phyloP scores from a whole-genome alignment of 805 yeast species.

The Tetrapisispora namnaoensis region DNA sequence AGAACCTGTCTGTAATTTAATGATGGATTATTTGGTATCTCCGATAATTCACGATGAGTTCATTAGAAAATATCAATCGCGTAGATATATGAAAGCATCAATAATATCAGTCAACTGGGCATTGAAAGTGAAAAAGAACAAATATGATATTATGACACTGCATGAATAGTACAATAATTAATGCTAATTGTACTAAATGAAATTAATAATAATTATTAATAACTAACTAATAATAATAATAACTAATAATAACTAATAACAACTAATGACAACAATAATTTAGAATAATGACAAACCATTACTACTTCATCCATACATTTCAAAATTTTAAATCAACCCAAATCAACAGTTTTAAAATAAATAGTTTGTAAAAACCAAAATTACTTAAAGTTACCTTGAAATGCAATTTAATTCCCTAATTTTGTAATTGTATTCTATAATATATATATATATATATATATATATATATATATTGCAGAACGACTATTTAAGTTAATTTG shows the following conservation, averaged over 20 bases:
- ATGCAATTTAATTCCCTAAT: background rate
- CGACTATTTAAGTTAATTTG: background rate
- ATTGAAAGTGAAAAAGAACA: slow-evolving; percentile 37
- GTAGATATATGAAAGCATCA: slow-evolving; percentile 79
- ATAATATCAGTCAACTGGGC: slow-evolving; percentile 80
- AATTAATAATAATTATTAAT: background rate
- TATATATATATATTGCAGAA: background rate
- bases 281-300: background rate
- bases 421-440: background rate
- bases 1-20: slow-evolving; percentile 59
- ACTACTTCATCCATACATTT: background rate
- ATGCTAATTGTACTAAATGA: background rate
- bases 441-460: too few relatives aligned
- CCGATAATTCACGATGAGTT: slow-evolving; percentile 89
- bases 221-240: background rate
- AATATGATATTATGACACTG: slow-evolving; percentile 31
- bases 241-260: background rate
- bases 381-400: background rate
- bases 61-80: slow-evolving; percentile 84
- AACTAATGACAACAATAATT: background rate
- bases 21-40: slow-evolving; percentile 64
- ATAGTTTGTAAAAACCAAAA: too few relatives aligned
- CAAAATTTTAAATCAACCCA: background rate
- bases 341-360: too few relatives aligned
- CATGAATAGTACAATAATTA: slow-evolving; percentile 19